Evolutionary conservation across 2,329 filamentous ascomycete species (phyloP).

Genomic region (Calcarisporium arbuscula): DNA sequence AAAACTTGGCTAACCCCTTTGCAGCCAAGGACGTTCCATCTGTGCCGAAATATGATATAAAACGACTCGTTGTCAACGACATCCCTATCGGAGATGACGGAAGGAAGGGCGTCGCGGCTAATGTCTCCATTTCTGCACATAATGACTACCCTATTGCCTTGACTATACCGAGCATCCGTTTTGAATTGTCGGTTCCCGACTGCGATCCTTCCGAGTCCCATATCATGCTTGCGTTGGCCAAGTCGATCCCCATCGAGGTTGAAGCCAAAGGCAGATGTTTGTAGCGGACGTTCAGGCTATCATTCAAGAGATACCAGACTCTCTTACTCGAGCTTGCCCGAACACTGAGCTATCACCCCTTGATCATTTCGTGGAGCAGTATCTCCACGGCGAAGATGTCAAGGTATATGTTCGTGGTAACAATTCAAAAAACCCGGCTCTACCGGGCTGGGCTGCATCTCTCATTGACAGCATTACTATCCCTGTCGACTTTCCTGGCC

Average conservation of each 20-base stretch:
- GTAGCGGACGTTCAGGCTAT: slow-evolving; percentile 64
- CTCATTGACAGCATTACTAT: slow-evolving; percentile 77
- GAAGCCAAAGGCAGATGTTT: slow-evolving; percentile 59
- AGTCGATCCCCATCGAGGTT: slow-evolving; percentile 62
- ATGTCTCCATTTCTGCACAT: slow-evolving; percentile 64
- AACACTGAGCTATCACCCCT: slow-evolving; percentile 73
- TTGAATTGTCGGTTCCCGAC: slow-evolving; percentile 78
- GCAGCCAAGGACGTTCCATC: slow-evolving; percentile 64
- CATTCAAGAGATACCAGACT: slow-evolving; percentile 66
- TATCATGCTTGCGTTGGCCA: slow-evolving; percentile 73
- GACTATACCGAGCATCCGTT: slow-evolving; percentile 70
- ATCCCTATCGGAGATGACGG: slow-evolving; percentile 42
- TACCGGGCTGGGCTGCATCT: slow-evolving; percentile 76
- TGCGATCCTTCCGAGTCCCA: slow-evolving; percentile 66
- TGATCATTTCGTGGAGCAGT: slow-evolving; percentile 72
- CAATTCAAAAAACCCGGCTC: slow-evolving; percentile 55
- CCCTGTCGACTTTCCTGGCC: slow-evolving; percentile 77
- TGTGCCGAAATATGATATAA: slow-evolving; percentile 77
- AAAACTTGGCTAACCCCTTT: slow-evolving; percentile 23
- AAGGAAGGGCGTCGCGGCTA: slow-evolving; percentile 66
- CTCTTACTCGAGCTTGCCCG: slow-evolving; percentile 68
- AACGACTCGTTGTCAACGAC: slow-evolving; percentile 73
- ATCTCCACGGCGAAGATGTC: slow-evolving; percentile 72
- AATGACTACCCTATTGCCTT: slow-evolving; percentile 77
- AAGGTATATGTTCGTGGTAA: slow-evolving; percentile 81